Conservation (phyloP, 2,329 filamentous ascomycete species). For the Botrytis medusae region DNA sequence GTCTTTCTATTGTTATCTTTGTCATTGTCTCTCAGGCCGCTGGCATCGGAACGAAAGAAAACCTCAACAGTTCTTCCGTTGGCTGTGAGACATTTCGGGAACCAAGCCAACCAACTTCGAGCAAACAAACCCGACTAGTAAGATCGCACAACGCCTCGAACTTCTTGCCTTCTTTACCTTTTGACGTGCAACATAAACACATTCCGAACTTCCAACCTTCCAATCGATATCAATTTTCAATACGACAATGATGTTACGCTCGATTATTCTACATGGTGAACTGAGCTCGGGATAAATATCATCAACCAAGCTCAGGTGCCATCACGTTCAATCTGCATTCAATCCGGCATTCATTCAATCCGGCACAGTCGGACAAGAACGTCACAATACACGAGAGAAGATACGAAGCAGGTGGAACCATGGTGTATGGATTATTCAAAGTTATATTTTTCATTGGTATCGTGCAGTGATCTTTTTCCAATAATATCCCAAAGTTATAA, state of each 20-base stretch:
- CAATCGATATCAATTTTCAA: background rate
- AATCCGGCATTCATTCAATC: background rate
- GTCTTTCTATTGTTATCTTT: background rate
- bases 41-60: background rate
- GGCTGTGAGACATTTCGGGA: background rate
- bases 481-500: background rate
- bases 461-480: background rate
- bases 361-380: background rate
- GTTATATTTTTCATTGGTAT: conserved; percentile 12
- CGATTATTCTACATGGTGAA: background rate
- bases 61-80: background rate
- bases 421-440: background rate
- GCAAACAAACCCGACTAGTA: background rate
- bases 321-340: background rate
- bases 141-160: background rate
- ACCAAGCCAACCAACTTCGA: background rate
- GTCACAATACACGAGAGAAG: background rate
- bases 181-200: background rate
- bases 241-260: background rate
- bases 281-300: too few relatives aligned
- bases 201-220: background rate
- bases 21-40: background rate
- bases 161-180: background rate
- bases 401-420: background rate
- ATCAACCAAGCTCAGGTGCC: background rate